These are phyloP conservation scores for Xylaria cubensis DNA, from an alignment of 495 filamentous ascomycete species.

Conservation along the genomic window DNA sequence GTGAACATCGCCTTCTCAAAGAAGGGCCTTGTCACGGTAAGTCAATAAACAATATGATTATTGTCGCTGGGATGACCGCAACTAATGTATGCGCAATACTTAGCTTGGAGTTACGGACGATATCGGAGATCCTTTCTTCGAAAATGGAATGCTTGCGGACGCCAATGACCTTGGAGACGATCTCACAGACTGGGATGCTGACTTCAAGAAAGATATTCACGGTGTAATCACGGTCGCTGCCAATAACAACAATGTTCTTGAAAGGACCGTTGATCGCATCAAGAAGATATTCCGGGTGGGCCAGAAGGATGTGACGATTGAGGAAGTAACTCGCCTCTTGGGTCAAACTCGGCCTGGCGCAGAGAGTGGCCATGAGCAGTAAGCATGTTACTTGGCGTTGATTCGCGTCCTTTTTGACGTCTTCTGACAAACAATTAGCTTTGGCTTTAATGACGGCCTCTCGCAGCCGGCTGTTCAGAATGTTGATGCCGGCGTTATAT, in stretches of 20 bases:
- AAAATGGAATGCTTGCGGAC: constrained; percentile 37
- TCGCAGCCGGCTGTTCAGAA: constrained; percentile 41
- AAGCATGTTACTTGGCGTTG: constrained; percentile 22
- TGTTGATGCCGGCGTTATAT: constrained; percentile 30
- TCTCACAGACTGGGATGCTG: constrained; percentile 33
- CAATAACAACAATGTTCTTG: constrained; percentile 33
- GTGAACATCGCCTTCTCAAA: constrained; percentile 43
- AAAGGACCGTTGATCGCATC: constrained; percentile 30
- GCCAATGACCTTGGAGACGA: constrained; percentile 36
- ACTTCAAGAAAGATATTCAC: constrained; percentile 45
- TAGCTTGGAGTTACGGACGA: constrained; percentile 41
- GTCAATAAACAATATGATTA: background rate
- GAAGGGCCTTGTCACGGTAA: constrained; percentile 42
- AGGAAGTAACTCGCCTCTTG: constrained; percentile 35
- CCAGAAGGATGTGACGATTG: constrained; percentile 27
- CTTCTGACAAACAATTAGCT: constrained; percentile 30
- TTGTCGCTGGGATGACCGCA: background rate
- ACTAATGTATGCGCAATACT: background rate
- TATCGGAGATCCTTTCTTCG: constrained; percentile 32
- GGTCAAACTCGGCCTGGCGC: constrained; percentile 43
- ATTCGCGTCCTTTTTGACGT: constrained; percentile 25
- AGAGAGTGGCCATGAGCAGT: constrained; percentile 48
- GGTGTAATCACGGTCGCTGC: constrained; percentile 42
- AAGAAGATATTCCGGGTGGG: constrained; percentile 34
- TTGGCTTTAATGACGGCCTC: constrained; percentile 46